These are phyloP conservation scores for Lasiosphaeria miniovina DNA, from an alignment of 495 filamentous ascomycete species.

Conservation along the genomic window DNA sequence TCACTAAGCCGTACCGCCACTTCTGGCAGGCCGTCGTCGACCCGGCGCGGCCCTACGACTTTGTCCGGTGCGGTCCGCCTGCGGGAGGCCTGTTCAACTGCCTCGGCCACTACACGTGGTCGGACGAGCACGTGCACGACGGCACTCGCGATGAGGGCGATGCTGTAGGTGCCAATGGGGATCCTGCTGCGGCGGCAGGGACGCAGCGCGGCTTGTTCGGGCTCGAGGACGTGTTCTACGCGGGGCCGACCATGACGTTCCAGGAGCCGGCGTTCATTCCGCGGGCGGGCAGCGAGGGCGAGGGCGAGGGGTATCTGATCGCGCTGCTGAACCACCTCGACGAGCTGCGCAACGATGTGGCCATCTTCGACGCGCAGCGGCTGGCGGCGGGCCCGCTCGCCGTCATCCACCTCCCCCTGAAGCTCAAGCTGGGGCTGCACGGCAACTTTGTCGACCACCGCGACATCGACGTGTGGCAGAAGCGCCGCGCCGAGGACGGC, in stretches of 20 bases:
- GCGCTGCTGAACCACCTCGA: slow-evolving; percentile 54
- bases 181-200: not conserved
- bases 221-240: slow-evolving; percentile 42
- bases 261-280: slow-evolving; percentile 61
- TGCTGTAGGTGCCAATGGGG: too few relatives aligned
- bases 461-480: slow-evolving; percentile 44
- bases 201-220: slow-evolving; percentile 22
- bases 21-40: slow-evolving; percentile 54
- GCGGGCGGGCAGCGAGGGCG: slow-evolving; percentile 31
- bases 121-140: slow-evolving; percentile 25
- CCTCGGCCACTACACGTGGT: slow-evolving; percentile 45
- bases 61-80: slow-evolving; percentile 45
- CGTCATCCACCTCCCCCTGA: slow-evolving; percentile 44
- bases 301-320: slow-evolving; percentile 57
- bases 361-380: slow-evolving; percentile 48
- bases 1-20: slow-evolving; percentile 50
- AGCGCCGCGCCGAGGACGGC: slow-evolving; percentile 28
- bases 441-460: slow-evolving; percentile 48
- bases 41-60: slow-evolving; percentile 44
- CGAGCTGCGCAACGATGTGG: slow-evolving; percentile 47
- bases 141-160: not conserved
- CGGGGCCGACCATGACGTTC: slow-evolving; percentile 49
- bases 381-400: slow-evolving; percentile 44
- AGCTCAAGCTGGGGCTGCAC: slow-evolving; percentile 44
- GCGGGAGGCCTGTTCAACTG: slow-evolving; percentile 50